A percentile compares a stretch with the other conserved stretches of the same genome.
phyloP scores from a whole-genome alignment of 441 rosid genomes.

The Biscutella auriculata region DNA sequence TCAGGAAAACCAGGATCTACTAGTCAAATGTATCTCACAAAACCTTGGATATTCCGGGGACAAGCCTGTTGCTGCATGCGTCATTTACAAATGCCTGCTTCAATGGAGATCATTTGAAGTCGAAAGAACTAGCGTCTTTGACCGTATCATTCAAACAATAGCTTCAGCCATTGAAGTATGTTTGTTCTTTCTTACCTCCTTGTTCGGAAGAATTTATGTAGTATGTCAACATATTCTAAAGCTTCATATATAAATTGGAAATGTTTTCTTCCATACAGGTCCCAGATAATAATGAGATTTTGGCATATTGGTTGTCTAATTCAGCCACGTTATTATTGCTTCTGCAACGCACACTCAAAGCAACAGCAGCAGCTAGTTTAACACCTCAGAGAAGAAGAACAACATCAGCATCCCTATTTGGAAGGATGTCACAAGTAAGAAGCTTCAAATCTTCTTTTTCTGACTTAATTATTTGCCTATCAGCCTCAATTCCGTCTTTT shows the following conservation, averaged over 20 bases:
- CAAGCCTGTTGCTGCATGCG: slow-evolving; percentile 95
- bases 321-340: slow-evolving; percentile 79
- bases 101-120: slow-evolving; percentile 99
- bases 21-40: slow-evolving; percentile 83
- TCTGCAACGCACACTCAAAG: slow-evolving; percentile 97
- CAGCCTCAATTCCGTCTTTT: neutral
- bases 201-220: neutral
- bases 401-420: slow-evolving; percentile 87
- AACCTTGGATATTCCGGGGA: slow-evolving; percentile 85
- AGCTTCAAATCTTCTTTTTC: slow-evolving; percentile 5
- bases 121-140: slow-evolving; percentile 95
- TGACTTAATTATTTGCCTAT: neutral
- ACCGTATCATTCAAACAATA: slow-evolving; percentile 93
- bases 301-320: slow-evolving; percentile 96
- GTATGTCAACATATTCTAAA: neutral
- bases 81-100: slow-evolving; percentile 92
- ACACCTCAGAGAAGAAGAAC: slow-evolving; percentile 96
- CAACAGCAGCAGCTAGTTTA: slow-evolving; percentile 51
- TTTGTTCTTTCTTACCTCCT: neutral
- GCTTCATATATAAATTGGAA: neutral
- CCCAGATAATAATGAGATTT: slow-evolving; percentile 42
- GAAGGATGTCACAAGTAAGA: slow-evolving; percentile 95
- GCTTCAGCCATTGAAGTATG: slow-evolving; percentile 81
- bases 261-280: no score
- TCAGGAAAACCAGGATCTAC: slow-evolving; percentile 95